Conservation (phyloP, 1,139 yeast genomes). For the Geotrichum fermentans region DNA sequence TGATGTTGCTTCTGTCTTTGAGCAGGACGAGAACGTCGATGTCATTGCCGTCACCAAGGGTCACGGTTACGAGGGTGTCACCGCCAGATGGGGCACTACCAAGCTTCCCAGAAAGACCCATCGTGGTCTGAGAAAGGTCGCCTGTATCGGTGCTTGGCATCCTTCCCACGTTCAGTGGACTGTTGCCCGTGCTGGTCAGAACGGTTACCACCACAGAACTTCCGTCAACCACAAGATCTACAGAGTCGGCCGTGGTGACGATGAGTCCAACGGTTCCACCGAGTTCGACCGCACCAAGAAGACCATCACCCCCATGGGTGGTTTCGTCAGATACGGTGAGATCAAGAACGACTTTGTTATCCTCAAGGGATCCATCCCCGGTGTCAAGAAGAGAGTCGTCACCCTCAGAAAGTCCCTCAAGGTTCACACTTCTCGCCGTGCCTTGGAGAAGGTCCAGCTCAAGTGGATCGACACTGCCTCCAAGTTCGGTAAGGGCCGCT, state of each 20-base stretch:
- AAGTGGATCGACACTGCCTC: constrained; percentile 99
- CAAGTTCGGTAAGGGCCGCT: constrained; percentile 99
- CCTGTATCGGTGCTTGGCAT: constrained; percentile 99
- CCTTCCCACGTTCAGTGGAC: constrained; percentile 99
- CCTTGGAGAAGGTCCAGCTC: constrained; percentile 91
- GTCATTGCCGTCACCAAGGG: constrained; percentile 99
- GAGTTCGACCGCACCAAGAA: constrained; percentile 99
- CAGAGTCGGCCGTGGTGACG: constrained; percentile 97
- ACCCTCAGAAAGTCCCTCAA: constrained; percentile 98
- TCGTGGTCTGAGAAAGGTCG: constrained; percentile 99
- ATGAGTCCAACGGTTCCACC: constrained; percentile 91
- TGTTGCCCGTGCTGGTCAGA: constrained; percentile 99
- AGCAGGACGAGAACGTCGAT: constrained; percentile 97
- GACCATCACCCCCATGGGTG: constrained; percentile 99
- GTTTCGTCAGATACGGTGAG: constrained; percentile 98
- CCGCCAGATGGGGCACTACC: constrained; percentile 99
- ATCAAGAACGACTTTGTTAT: constrained; percentile 96
- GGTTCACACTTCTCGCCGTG: constrained; percentile 97
- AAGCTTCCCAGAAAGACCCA: constrained; percentile 99
- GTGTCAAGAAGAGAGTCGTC: constrained; percentile 98
- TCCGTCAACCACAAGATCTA: constrained; percentile 99
- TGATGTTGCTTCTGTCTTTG: constrained; percentile 90
- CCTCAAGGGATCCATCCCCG: constrained; percentile 99
- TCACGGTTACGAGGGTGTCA: constrained; percentile 99
- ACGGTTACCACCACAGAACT: constrained; percentile 99